A percentile compares a stretch with the other conserved stretches of the same genome.
These are phyloP conservation scores for Populus hybrid DNA, from an alignment of 441 rosid genomes.

Conservation along the genomic window DNA sequence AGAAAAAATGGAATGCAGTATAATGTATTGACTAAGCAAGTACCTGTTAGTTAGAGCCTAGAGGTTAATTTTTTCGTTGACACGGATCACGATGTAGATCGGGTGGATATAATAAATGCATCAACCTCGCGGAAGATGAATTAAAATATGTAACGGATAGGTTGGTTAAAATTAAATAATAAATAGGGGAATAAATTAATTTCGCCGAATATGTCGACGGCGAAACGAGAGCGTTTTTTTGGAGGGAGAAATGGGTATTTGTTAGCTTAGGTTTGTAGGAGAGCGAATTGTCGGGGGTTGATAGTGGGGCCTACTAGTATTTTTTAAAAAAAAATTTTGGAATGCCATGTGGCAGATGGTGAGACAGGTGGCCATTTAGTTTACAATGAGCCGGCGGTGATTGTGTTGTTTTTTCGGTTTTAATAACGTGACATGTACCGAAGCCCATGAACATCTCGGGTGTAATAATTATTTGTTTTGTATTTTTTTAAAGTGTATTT, in stretches of 20 bases:
- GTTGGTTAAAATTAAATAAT: background rate
- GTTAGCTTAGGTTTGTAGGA: background rate
- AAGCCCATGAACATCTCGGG: background rate
- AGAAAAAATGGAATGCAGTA: background rate
- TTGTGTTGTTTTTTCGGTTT: background rate
- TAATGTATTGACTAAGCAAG: slow-evolving; percentile 3
- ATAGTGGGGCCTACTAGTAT: slow-evolving; percentile 11
- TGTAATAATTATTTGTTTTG: too few species aligned
- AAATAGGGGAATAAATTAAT: slow-evolving; percentile 9
- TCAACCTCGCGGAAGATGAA: background rate
- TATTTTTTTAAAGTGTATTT: too few species aligned
- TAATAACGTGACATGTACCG: background rate
- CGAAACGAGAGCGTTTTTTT: slow-evolving; percentile 5
- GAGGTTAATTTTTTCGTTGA: background rate
- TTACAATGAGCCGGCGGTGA: background rate
- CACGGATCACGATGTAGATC: slow-evolving; percentile 40
- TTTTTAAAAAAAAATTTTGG: background rate
- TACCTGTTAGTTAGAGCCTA: background rate
- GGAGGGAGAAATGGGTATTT: background rate
- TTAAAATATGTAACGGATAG: background rate
- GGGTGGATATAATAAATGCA: slow-evolving; percentile 32
- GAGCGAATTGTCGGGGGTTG: slow-evolving; percentile 2
- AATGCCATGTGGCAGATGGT: slow-evolving; percentile 22
- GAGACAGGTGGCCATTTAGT: background rate
- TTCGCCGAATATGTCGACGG: slow-evolving; percentile 30